A percentile compares a stretch with the other conserved stretches of the same genome.
Conservation (phyloP, 2,329 filamentous ascomycete species). For the Aureobasidium sp. region DNA sequence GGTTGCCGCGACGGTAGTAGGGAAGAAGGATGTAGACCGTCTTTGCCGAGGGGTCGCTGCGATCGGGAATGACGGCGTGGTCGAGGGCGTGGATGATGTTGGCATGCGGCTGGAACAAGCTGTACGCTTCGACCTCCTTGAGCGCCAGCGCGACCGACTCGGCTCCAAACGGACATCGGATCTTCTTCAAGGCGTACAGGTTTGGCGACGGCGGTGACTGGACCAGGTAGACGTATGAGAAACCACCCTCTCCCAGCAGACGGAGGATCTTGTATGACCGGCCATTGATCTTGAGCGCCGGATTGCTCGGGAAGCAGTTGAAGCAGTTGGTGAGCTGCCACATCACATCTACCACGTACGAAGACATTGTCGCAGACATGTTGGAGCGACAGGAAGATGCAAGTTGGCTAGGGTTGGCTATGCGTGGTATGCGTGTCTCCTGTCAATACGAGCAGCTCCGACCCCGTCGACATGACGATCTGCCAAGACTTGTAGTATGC, state of each 20-base stretch:
- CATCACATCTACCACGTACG: conserved; percentile 73
- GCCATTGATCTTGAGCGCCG: conserved; percentile 89
- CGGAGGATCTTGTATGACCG: conserved; percentile 93
- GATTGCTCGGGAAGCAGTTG: conserved; percentile 90
- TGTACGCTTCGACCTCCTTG: conserved; percentile 96
- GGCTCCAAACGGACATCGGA: conserved; percentile 93
- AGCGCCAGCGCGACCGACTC: conserved; percentile 92
- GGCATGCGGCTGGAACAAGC: conserved; percentile 70
- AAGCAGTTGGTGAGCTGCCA: conserved; percentile 92
- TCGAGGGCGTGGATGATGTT: conserved; percentile 84
- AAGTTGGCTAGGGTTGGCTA: neutral
- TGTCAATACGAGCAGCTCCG: neutral
- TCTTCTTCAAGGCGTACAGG: conserved; percentile 95
- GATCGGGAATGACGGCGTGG: conserved; percentile 69
- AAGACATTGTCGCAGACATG: conserved; percentile 24
- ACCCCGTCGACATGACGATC: neutral
- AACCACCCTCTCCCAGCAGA: conserved; percentile 90
- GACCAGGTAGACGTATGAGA: conserved; percentile 98
- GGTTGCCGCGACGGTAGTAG: conserved; percentile 89
- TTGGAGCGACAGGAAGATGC: neutral
- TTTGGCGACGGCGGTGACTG: conserved; percentile 78
- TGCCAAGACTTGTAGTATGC: conserved; percentile 1
- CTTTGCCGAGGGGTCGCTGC: conserved; percentile 59
- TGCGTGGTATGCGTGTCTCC: neutral
- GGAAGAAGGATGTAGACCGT: conserved; percentile 95